Base-by-base conservation (phyloP, 2,329 filamentous ascomycete genomes). In the Westerdykella sp. region DNA sequence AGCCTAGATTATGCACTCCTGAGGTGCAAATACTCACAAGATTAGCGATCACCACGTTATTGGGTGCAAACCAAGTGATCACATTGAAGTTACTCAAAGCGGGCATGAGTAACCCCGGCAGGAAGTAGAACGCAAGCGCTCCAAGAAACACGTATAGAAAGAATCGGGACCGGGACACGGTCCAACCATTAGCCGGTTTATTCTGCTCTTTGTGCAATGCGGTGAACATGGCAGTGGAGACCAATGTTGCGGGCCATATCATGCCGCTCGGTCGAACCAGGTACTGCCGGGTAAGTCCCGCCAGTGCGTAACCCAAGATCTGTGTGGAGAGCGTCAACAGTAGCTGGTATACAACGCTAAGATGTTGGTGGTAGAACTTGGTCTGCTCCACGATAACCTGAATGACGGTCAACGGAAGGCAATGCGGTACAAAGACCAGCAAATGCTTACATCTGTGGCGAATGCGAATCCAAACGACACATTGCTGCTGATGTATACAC, bases 401-500 rank as follows among this genome's bases (percentile, higher is more conserved):
- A 15, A 37, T 10, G 16, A 15, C 23, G 30, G 28, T 53, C 44
- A 53, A 44, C 43, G 5, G 34, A 15, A 11, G 15, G 22, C 15
- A 11, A 10, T 34, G 6, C 9, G 34, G 39, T 13, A 18, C 12
- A 15, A 5, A 21, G 21, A 38, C 23, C 14, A 31, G 16, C 21
- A 31, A 35, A 10, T 3, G 32, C 70, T 57, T 44, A 77, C 84
- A 69, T 93, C 87, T 22, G 87, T 93, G 6, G 87, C 87, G 67
- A 93, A 93, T 21, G 87, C 87, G 67, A 93, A 93, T 2, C 87
- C 87, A 62, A 93, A 93, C 15, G 87, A 88, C 34, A 93, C 86
- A 60, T 93, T 93, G 69, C 86, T 91, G 72, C 84, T 88, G 55
- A 93, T 87, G 56, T 93, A 93, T 40, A 93, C 86, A 60, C 87